phyloP scores from a whole-genome alignment of 2,329 filamentous ascomycete species.

The Periconia sp. region DNA sequence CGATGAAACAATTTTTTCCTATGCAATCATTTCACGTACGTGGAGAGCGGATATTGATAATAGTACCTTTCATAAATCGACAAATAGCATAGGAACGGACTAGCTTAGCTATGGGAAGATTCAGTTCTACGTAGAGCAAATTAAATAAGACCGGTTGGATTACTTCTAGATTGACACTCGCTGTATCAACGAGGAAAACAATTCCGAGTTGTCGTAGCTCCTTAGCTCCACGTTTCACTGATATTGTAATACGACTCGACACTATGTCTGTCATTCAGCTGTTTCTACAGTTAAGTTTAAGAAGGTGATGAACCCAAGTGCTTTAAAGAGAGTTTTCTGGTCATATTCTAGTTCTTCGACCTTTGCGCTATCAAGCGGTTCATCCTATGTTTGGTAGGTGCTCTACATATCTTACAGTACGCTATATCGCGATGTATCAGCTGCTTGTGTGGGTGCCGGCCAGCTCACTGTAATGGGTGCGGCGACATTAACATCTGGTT shows the following conservation, averaged over 20 bases:
- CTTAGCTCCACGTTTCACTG: neutral
- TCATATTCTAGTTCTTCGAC: too few relatives aligned
- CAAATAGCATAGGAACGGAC: neutral
- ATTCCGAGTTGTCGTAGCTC: neutral
- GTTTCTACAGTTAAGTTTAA: neutral
- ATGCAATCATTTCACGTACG: neutral
- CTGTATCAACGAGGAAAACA: neutral
- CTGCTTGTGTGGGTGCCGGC: too few relatives aligned
- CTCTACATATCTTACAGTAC: too few relatives aligned
- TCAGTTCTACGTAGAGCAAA: neutral
- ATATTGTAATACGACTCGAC: neutral
- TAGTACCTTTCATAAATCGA: neutral
- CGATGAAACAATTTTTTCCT: neutral
- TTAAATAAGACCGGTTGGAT: neutral
- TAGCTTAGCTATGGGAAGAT: neutral
- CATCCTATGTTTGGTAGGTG: too few relatives aligned
- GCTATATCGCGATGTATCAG: too few relatives aligned
- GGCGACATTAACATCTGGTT: too few relatives aligned
- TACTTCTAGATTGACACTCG: constrained; percentile 1
- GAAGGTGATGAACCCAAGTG: too few relatives aligned
- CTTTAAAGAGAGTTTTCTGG: too few relatives aligned
- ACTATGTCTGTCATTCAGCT: neutral
- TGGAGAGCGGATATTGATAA: neutral
- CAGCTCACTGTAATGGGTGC: too few relatives aligned
- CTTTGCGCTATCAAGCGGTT: too few relatives aligned